Percentiles rank a stretch among this genome's conserved stretches.
phyloP scores from a whole-genome alignment of 1,284 basidiomycete species.

The Pisolithus thermaeus region DNA sequence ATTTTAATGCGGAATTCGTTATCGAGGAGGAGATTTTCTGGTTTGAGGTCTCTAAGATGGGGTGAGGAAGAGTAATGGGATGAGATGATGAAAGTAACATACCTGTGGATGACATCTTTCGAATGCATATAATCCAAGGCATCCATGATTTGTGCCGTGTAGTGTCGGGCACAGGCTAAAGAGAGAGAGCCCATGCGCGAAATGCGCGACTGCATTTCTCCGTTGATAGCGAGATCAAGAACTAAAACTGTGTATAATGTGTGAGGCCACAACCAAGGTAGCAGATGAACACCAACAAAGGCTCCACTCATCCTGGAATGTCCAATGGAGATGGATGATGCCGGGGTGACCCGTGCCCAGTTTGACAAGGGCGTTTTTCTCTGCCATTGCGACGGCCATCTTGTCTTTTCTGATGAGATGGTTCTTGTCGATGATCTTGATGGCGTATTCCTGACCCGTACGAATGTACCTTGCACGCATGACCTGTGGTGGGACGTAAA shows the following conservation, averaged over 20 bases:
- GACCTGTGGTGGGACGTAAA: conserved; percentile 38
- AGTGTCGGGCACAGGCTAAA: conserved; percentile 68
- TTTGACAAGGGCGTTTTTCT: conserved; percentile 59
- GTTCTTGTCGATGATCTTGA: conserved; percentile 74
- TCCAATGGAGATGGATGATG: conserved; percentile 73
- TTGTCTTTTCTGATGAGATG: conserved; percentile 67
- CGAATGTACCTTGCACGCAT: conserved; percentile 50
- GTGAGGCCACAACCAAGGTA: background rate
- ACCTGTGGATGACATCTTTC: conserved; percentile 85
- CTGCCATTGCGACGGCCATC: conserved; percentile 55
- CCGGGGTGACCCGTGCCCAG: conserved; percentile 74
- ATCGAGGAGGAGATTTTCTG: conserved; percentile 90
- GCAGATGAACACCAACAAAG: conserved; percentile 49
- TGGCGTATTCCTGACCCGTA: conserved; percentile 62
- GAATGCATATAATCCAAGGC: conserved; percentile 87
- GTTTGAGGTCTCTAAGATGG: conserved; percentile 71
- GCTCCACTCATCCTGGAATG: conserved; percentile 81
- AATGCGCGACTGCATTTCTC: conserved; percentile 81
- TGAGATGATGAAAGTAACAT: conserved; percentile 14
- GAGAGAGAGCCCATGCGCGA: conserved; percentile 80
- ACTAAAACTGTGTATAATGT: conserved; percentile 68
- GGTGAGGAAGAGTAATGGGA: background rate
- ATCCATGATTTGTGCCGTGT: conserved; percentile 84
- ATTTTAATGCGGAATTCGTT: conserved; percentile 85
- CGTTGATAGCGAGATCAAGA: conserved; percentile 84